Evolutionary conservation across 2,329 filamentous ascomycete genomes (phyloP).

Genomic region (Claviceps capensis): DNA sequence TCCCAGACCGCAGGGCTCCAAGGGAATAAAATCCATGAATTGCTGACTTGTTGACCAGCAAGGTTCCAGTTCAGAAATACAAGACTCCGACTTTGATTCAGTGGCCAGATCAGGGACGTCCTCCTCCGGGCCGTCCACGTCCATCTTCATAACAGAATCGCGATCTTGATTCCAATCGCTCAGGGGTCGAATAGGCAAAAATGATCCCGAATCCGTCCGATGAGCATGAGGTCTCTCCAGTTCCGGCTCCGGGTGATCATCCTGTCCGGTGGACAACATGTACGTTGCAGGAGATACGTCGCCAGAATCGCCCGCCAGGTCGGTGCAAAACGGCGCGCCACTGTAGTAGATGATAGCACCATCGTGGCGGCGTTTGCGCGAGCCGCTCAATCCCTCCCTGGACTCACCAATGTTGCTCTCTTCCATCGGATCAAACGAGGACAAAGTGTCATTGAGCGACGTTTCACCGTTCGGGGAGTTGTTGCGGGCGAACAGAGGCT

Average conservation of each 20-base stretch:
- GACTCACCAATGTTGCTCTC: constrained; percentile 36
- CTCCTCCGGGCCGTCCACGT: constrained; percentile 15
- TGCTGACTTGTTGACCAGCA: constrained; percentile 31
- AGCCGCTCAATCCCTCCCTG: constrained; percentile 32
- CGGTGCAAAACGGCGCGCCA: constrained; percentile 66
- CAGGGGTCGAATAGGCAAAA: constrained; percentile 34
- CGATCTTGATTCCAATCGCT: constrained; percentile 20
- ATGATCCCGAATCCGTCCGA: constrained; percentile 38
- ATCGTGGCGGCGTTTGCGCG: constrained; percentile 43
- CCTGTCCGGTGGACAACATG: constrained; percentile 31
- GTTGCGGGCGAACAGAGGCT: constrained; percentile 44
- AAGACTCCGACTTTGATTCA: constrained; percentile 21
- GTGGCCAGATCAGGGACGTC: constrained; percentile 18
- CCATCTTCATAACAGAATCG: constrained; percentile 14
- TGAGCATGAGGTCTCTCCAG: constrained; percentile 15
- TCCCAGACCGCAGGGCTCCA: constrained; percentile 46
- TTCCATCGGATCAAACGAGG: constrained; percentile 32
- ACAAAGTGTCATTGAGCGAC: constrained; percentile 34
- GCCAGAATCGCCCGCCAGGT: constrained; percentile 55
- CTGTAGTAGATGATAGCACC: constrained; percentile 77
- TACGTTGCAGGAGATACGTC: constrained; percentile 34
- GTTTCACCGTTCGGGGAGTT: constrained; percentile 32
- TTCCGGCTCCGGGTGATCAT: constrained; percentile 15
- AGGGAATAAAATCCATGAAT: constrained; percentile 20
- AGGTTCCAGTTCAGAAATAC: constrained; percentile 30